phyloP scores from a whole-genome alignment of 768 basidiomycete species.

The Suillus ampliporus region DNA sequence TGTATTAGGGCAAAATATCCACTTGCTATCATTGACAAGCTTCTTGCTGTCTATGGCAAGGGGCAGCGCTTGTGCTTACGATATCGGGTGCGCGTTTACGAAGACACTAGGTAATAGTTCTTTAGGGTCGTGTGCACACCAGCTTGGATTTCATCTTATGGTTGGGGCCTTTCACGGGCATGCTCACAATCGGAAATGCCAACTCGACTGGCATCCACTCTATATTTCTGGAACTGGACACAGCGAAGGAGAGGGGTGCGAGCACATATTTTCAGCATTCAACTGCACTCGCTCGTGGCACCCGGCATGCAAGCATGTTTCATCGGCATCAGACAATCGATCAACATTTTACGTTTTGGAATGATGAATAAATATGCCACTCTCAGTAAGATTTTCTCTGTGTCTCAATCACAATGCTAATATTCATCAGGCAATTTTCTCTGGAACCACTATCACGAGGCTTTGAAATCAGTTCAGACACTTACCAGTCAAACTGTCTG shows the following conservation, averaged over 20 bases:
- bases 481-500: background rate
- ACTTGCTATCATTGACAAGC: too few species aligned
- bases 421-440: constrained; percentile 2
- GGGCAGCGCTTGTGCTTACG: too few species aligned
- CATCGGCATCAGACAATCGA: constrained; percentile 35
- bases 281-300: constrained; percentile 27
- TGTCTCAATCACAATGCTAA: too few species aligned
- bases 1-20: too few species aligned
- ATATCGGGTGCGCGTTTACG: too few species aligned
- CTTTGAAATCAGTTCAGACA: background rate
- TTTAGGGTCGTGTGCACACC: too few species aligned
- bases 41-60: too few species aligned
- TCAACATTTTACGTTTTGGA: constrained; percentile 18
- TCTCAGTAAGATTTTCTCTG: constrained; percentile 19
- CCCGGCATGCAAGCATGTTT: constrained; percentile 26
- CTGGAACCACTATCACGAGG: constrained; percentile 10
- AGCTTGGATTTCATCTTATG: too few species aligned
- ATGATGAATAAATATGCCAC: constrained; percentile 1
- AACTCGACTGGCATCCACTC: constrained; percentile 34
- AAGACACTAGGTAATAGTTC: too few species aligned
- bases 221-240: constrained; percentile 30
- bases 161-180: too few species aligned
- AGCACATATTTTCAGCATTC: constrained; percentile 17
- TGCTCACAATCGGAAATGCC: constrained; percentile 19
- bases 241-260: constrained; percentile 33